Evolutionary conservation across 2,329 filamentous ascomycete species (phyloP).

Genomic region (Pseudonectria buxi): DNA sequence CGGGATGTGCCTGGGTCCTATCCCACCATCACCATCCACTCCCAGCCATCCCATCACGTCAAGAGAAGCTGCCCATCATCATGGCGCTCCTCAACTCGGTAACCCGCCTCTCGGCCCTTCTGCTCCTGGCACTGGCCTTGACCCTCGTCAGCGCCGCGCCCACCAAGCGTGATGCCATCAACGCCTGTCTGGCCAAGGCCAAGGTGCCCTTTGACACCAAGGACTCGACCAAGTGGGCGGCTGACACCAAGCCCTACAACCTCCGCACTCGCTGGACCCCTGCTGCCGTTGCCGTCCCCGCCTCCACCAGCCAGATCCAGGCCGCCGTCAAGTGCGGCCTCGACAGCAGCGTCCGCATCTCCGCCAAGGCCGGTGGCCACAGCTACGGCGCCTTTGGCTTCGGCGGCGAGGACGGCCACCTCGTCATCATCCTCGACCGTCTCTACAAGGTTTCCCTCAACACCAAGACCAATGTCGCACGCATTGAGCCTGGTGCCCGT

Average conservation of each 20-base stretch:
- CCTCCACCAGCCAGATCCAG: slow-evolving; percentile 33
- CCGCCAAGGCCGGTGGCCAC: slow-evolving; percentile 46
- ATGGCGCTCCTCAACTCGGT: slow-evolving; percentile 1
- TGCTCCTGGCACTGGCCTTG: slow-evolving; percentile 1
- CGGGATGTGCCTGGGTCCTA: no score
- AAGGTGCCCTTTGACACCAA: slow-evolving; percentile 13
- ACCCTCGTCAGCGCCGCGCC: slow-evolving; percentile 1
- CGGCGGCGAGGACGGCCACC: slow-evolving; percentile 33
- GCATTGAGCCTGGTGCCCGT: slow-evolving; percentile 37
- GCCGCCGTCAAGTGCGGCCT: slow-evolving; percentile 40
- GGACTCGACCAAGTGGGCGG: slow-evolving; percentile 23
- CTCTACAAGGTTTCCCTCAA: slow-evolving; percentile 28
- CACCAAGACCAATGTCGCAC: slow-evolving; percentile 11
- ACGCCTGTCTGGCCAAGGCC: slow-evolving; percentile 19
- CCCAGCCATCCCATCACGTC: no score
- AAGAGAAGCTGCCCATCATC: not conserved
- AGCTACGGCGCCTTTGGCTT: slow-evolving; percentile 45
- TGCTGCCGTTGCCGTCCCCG: slow-evolving; percentile 25
- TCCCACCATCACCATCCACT: no score
- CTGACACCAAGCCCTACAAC: slow-evolving; percentile 28
- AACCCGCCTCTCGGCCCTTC: slow-evolving; percentile 1
- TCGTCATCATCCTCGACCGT: slow-evolving; percentile 34
- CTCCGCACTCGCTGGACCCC: slow-evolving; percentile 26
- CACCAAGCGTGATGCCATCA: slow-evolving; percentile 9
- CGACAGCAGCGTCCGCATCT: slow-evolving; percentile 37